Conservation (phyloP, 306 rosid genomes). For the Coriaria nepalensis region DNA sequence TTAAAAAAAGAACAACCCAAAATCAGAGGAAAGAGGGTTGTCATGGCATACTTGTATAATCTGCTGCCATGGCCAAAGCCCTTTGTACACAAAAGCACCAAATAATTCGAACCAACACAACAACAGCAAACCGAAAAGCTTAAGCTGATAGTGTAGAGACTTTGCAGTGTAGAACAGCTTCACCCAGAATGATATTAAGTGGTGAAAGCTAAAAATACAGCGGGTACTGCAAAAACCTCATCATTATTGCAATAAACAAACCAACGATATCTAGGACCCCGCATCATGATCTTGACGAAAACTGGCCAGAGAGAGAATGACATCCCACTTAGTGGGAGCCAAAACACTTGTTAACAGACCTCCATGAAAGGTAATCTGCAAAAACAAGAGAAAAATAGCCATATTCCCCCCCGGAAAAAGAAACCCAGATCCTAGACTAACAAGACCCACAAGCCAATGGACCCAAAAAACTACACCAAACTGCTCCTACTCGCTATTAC, state of each 20-base stretch:
- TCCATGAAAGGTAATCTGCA: conserved; percentile 47
- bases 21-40: conserved; percentile 20
- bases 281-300: conserved; percentile 41
- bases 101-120: conserved; percentile 30
- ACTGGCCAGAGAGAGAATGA: conserved; percentile 31
- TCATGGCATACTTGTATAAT: conserved; percentile 36
- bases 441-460: conserved; percentile 55
- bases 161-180: too few relatives aligned
- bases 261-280: conserved; percentile 33
- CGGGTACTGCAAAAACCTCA: neutral
- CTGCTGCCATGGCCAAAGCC: conserved; percentile 70
- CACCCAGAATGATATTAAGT: too few relatives aligned
- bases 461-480: conserved; percentile 52
- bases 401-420: conserved; percentile 48
- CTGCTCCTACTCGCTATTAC: conserved; percentile 28
- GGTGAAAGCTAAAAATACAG: conserved; percentile 25
- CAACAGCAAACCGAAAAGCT: neutral
- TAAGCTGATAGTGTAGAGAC: too few relatives aligned
- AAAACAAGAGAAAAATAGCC: conserved; percentile 54
- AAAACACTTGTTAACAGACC: conserved; percentile 41
- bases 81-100: conserved; percentile 40
- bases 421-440: conserved; percentile 34
- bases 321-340: conserved; percentile 22
- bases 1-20: too few relatives aligned
- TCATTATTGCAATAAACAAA: neutral